These are phyloP conservation scores for Alternaria hordeiaustralica DNA, from an alignment of 2,329 filamentous ascomycete genomes.

Conservation along the genomic window DNA sequence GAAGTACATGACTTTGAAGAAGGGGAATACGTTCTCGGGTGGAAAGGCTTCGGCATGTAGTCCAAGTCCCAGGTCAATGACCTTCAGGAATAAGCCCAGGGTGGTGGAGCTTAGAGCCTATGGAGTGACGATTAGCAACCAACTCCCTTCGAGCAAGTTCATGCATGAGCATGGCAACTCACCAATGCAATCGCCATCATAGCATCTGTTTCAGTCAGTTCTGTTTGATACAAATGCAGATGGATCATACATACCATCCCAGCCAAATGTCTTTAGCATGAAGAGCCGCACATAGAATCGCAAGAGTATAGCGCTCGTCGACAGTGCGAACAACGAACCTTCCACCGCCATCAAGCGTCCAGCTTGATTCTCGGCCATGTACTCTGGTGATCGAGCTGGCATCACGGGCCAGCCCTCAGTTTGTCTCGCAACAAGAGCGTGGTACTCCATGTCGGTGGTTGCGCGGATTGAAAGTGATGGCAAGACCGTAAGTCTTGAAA, in stretches of 20 bases:
- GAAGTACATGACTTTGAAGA: slow-evolving; percentile 51
- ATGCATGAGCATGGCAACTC: slow-evolving; percentile 1
- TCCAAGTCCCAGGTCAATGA: slow-evolving; percentile 53
- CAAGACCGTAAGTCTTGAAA: neutral
- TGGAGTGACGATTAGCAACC: neutral
- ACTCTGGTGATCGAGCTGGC: slow-evolving; percentile 30
- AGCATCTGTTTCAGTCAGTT: slow-evolving; percentile 39
- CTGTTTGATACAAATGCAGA: neutral
- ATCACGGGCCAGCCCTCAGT: slow-evolving; percentile 7
- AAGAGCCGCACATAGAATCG: slow-evolving; percentile 29
- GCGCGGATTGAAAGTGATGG: neutral
- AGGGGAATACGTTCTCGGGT: slow-evolving; percentile 34
- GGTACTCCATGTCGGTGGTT: slow-evolving; percentile 8
- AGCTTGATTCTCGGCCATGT: slow-evolving; percentile 47
- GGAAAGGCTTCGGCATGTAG: slow-evolving; percentile 49
- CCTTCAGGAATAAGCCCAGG: slow-evolving; percentile 24
- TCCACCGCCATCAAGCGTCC: slow-evolving; percentile 50
- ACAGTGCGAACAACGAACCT: slow-evolving; percentile 47
- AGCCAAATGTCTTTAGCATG: slow-evolving; percentile 30
- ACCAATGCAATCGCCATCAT: slow-evolving; percentile 42
- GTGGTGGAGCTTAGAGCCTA: slow-evolving; percentile 23
- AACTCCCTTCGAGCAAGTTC: neutral
- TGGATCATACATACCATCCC: slow-evolving; percentile 21
- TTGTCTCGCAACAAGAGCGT: slow-evolving; percentile 14
- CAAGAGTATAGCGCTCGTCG: slow-evolving; percentile 19